Evolutionary conservation across 2,329 filamentous ascomycete species (phyloP).

Genomic region (Fusarium solani-melongenae): DNA sequence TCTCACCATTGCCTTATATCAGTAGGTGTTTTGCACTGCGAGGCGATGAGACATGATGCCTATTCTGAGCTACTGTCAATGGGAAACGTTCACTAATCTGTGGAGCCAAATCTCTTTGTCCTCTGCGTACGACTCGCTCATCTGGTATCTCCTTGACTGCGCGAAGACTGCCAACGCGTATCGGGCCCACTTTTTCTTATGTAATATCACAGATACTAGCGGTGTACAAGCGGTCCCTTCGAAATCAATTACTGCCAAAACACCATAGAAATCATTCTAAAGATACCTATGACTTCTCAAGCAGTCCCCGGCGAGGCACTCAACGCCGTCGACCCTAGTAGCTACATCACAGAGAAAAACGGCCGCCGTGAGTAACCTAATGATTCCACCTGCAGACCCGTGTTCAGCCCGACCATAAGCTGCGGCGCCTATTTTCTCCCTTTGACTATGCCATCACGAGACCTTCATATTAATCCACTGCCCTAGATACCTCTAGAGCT

Average conservation of each 20-base stretch:
- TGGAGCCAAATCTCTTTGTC: too few species aligned
- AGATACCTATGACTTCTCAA: not conserved
- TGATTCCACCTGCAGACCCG: not conserved
- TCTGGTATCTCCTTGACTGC: too few species aligned
- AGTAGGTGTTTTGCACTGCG: too few species aligned
- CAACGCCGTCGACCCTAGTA: not conserved
- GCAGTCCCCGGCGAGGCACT: not conserved
- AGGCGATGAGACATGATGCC: too few species aligned
- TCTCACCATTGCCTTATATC: too few species aligned
- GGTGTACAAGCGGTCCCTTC: not conserved
- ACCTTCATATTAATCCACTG: too few species aligned
- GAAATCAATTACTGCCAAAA: not conserved
- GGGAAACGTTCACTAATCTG: too few species aligned
- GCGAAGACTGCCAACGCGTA: not conserved
- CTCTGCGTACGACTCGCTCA: too few species aligned
- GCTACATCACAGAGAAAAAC: not conserved
- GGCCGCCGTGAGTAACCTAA: not conserved
- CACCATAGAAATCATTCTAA: not conserved
- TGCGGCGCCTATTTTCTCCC: not conserved
- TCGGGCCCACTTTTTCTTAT: not conserved
- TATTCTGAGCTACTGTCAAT: too few species aligned
- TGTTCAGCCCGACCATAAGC: too few species aligned
- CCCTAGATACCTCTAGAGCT: too few species aligned
- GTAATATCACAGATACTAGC: not conserved
- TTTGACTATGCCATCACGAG: not conserved